phyloP scores from a whole-genome alignment of 371 early-diverging fungal genomes.

The Zychaea mexicana region DNA sequence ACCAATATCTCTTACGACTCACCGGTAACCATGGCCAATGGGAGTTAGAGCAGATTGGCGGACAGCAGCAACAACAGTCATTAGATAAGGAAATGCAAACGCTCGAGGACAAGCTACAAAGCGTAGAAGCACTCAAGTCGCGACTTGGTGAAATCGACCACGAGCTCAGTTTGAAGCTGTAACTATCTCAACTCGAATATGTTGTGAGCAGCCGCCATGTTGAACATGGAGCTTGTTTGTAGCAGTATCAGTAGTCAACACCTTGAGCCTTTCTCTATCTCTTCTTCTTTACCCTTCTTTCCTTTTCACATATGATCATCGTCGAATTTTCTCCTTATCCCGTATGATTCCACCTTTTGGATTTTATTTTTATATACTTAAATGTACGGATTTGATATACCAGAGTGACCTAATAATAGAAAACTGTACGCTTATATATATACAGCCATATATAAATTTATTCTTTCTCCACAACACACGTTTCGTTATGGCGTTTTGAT shows the following conservation, averaged over 20 bases:
- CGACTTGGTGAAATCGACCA: constrained; percentile 70
- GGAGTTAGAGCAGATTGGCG: constrained; percentile 78
- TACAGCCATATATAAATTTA: background rate
- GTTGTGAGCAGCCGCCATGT: background rate
- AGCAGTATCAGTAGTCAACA: no score
- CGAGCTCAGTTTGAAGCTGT: constrained; percentile 57
- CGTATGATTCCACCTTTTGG: no score
- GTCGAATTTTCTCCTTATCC: no score
- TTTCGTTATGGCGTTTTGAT: no score
- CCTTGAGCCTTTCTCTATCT: no score
- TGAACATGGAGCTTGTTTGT: constrained; percentile 1
- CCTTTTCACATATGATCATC: no score
- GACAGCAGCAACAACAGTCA: constrained; percentile 75
- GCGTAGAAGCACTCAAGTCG: constrained; percentile 69
- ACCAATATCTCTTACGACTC: constrained; percentile 71
- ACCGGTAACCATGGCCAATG: constrained; percentile 80
- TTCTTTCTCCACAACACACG: background rate
- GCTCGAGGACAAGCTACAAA: constrained; percentile 73
- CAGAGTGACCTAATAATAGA: background rate
- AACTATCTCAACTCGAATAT: no score
- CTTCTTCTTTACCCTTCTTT: no score
- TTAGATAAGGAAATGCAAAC: constrained; percentile 80
- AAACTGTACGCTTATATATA: background rate
- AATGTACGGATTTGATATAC: background rate
- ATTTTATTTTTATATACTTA: no score